phyloP scores from a whole-genome alignment of 352 stramenopile species.

The Saprolegnia diclina region DNA sequence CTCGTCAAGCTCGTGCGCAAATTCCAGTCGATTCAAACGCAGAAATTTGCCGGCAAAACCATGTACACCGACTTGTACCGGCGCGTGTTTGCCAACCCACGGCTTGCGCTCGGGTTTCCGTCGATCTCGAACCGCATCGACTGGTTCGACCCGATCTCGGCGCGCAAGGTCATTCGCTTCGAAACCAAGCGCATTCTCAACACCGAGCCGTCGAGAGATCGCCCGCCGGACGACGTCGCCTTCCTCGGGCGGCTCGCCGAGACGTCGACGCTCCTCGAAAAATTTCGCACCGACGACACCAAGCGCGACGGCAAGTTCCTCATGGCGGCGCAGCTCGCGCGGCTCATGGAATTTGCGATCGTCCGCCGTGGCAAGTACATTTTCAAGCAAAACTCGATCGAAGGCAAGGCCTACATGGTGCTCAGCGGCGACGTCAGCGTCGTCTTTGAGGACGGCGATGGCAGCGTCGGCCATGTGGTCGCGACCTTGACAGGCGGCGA shows the following conservation, averaged over 20 bases:
- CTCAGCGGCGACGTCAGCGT: constrained; percentile 69
- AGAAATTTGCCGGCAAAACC: constrained; percentile 72
- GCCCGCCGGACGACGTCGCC: constrained; percentile 40
- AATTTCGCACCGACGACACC: constrained; percentile 44
- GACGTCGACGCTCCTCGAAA: constrained; percentile 47
- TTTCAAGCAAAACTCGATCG: constrained; percentile 65
- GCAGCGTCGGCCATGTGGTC: constrained; percentile 55
- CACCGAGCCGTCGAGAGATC: constrained; percentile 31
- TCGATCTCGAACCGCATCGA: constrained; percentile 47
- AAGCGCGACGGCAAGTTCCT: constrained; percentile 38
- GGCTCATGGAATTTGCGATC: constrained; percentile 48
- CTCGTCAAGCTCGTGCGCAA: constrained; percentile 69
- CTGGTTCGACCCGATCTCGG: constrained; percentile 51
- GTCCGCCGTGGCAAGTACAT: constrained; percentile 48
- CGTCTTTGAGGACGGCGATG: constrained; percentile 55
- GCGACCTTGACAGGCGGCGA: constrained; percentile 58
- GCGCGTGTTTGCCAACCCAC: constrained; percentile 51
- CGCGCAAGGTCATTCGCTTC: constrained; percentile 57
- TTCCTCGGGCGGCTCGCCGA: constrained; percentile 61
- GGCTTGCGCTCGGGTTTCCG: constrained; percentile 46
- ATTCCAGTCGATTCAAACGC: constrained; percentile 69
- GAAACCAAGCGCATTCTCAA: constrained; percentile 60
- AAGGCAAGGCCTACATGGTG: constrained; percentile 74
- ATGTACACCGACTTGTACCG: constrained; percentile 66
- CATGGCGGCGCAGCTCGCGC: constrained; percentile 45